These are phyloP conservation scores for Astrephomene gubernaculifera DNA, from an alignment of 139 green algal species.

Conservation along the genomic window DNA sequence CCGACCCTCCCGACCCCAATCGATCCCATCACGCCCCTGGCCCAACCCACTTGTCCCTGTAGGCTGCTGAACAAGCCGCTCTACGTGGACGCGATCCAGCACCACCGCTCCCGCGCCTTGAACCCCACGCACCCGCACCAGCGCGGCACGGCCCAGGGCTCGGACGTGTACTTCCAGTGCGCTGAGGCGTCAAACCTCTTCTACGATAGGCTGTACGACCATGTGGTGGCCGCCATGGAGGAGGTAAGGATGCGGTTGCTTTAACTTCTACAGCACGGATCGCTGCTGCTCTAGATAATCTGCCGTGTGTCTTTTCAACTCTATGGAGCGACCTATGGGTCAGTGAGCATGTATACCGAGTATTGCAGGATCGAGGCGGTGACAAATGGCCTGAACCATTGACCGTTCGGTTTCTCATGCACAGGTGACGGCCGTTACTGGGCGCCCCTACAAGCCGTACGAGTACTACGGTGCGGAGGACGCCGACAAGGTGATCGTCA, in stretches of 20 bases:
- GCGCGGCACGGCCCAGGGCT: slow-evolving; percentile 61
- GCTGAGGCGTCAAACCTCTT: slow-evolving; percentile 63
- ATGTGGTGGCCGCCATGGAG: slow-evolving; percentile 46
- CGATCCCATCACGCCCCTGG: too few relatives aligned
- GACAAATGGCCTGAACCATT: too few relatives aligned
- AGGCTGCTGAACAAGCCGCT: slow-evolving; percentile 27
- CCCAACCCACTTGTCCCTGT: too few relatives aligned
- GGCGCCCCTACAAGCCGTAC: slow-evolving; percentile 64
- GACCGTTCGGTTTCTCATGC: too few relatives aligned
- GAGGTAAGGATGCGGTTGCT: too few relatives aligned
- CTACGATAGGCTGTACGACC: slow-evolving; percentile 47
- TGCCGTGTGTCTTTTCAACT: too few relatives aligned
- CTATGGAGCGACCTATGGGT: too few relatives aligned
- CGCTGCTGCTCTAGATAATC: too few relatives aligned
- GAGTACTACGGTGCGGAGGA: slow-evolving; percentile 63
- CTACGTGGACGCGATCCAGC: slow-evolving; percentile 26
- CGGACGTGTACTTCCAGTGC: slow-evolving; percentile 69
- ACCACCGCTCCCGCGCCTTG: slow-evolving; percentile 48
- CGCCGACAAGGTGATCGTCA: slow-evolving; percentile 61
- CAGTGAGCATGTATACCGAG: too few relatives aligned
- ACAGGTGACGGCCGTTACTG: slow-evolving; percentile 56
- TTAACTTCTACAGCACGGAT: too few relatives aligned
- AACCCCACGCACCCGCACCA: slow-evolving; percentile 64
- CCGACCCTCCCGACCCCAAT: too few relatives aligned
- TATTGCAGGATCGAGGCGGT: too few relatives aligned